phyloP scores from a whole-genome alignment of 225 moss, liverwort and hornwort species.

The Bryum argenteum region DNA sequence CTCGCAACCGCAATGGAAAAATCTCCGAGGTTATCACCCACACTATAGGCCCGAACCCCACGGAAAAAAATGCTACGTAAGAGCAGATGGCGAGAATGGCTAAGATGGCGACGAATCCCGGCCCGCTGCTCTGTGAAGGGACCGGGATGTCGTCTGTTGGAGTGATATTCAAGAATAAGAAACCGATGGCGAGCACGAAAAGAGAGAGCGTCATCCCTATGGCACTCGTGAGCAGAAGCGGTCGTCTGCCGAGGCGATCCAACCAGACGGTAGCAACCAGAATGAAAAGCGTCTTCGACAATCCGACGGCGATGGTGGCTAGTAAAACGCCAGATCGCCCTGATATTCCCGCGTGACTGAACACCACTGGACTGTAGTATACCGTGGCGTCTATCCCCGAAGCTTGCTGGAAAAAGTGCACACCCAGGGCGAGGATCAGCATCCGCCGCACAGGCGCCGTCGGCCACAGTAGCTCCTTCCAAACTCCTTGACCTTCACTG shows the following conservation, averaged over 20 bases:
- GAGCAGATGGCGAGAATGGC: slow-evolving; percentile 76
- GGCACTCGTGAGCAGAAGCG: slow-evolving; percentile 80
- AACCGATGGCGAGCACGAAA: slow-evolving; percentile 67
- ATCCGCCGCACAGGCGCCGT: slow-evolving; percentile 80
- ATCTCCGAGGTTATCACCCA: slow-evolving; percentile 98
- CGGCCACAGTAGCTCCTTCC: slow-evolving; percentile 82
- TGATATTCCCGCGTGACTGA: slow-evolving; percentile 75
- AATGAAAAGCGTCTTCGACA: slow-evolving; percentile 90
- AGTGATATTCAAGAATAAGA: slow-evolving; percentile 60
- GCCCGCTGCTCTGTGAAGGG: slow-evolving; percentile 48
- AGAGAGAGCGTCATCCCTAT: slow-evolving; percentile 81
- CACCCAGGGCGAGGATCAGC: slow-evolving; percentile 84
- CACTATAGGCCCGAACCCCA: slow-evolving; percentile 90
- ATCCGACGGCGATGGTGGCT: slow-evolving; percentile 85
- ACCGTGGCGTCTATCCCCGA: slow-evolving; percentile 94
- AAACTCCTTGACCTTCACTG: slow-evolving; percentile 81
- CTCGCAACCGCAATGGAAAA: slow-evolving; percentile 81
- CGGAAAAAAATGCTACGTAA: slow-evolving; percentile 90
- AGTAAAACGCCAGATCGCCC: slow-evolving; percentile 72
- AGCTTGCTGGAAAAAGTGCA: slow-evolving; percentile 97
- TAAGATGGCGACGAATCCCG: slow-evolving; percentile 71
- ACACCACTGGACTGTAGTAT: slow-evolving; percentile 91
- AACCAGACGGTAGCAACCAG: slow-evolving; percentile 82
- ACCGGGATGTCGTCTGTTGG: slow-evolving; percentile 61
- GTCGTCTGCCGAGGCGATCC: slow-evolving; percentile 81